Conservation (phyloP, 176 grass and related monocot species). For the Oryza brachyantha region DNA sequence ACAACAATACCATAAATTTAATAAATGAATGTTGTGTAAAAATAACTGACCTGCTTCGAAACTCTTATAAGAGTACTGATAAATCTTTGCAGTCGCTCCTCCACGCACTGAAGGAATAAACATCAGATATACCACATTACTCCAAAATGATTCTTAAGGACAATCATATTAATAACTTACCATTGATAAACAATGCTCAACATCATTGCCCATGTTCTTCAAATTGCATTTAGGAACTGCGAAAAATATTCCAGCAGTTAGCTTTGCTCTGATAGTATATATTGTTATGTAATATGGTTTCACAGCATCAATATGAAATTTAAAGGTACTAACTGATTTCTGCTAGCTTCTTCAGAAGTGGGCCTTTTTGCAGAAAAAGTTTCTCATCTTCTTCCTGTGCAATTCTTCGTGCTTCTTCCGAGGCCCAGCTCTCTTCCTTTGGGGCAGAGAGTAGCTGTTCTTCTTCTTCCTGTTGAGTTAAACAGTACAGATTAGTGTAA, state of each 20-base stretch:
- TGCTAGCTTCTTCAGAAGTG: constrained; percentile 74
- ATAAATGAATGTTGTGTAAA: constrained; percentile 5
- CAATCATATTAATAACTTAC: constrained; percentile 42
- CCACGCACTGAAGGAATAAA: constrained; percentile 65
- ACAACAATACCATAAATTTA: constrained; percentile 14
- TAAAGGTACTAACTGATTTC: constrained; percentile 61
- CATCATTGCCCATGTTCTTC: constrained; percentile 62
- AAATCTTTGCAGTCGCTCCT: constrained; percentile 76
- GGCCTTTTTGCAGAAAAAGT: constrained; percentile 73
- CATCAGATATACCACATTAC: constrained; percentile 15
- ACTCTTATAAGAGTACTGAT: constrained; percentile 89
- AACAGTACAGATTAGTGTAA: constrained; percentile 8
- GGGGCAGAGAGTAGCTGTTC: constrained; percentile 79
- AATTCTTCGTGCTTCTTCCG: constrained; percentile 75
- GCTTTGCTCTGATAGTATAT: neutral
- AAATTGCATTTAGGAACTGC: constrained; percentile 74
- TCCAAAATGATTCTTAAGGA: constrained; percentile 12
- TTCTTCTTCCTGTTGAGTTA: constrained; percentile 78
- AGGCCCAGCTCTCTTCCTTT: constrained; percentile 74
- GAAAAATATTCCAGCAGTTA: constrained; percentile 30
- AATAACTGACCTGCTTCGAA: constrained; percentile 75
- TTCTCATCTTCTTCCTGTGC: constrained; percentile 94
- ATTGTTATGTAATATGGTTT: constrained; percentile 14
- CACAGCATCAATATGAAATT: constrained; percentile 23
- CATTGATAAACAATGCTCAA: constrained; percentile 86